A percentile compares a stretch with the other conserved stretches of the same genome.
These are phyloP conservation scores for Sclerotinia nivalis DNA, from an alignment of 2,329 filamentous ascomycete genomes.

Conservation along the genomic window DNA sequence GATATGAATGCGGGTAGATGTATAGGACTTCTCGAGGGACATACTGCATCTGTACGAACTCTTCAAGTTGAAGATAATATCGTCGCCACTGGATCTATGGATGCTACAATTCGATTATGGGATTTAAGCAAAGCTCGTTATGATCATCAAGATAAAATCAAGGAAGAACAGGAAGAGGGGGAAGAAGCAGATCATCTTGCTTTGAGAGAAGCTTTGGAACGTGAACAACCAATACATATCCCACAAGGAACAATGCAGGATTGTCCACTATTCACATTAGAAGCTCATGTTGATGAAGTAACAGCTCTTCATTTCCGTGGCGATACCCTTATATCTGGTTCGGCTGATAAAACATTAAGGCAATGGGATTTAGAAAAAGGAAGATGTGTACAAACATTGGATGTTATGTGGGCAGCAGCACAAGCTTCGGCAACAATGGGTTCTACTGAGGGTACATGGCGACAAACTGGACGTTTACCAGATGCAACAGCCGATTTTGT, in stretches of 20 bases:
- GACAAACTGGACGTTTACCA: conserved; percentile 64
- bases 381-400: conserved; percentile 94
- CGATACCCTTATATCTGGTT: conserved; percentile 89
- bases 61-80: conserved; percentile 96
- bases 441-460: conserved; percentile 66
- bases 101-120: conserved; percentile 93
- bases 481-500: conserved; percentile 84
- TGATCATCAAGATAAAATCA: conserved; percentile 60
- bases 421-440: conserved; percentile 75
- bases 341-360: conserved; percentile 92
- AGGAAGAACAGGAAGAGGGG: conserved; percentile 57
- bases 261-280: conserved; percentile 83
- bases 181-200: conserved; percentile 67
- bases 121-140: conserved; percentile 89
- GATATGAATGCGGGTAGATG: conserved; percentile 92
- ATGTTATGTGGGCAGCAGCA: conserved; percentile 96
- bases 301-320: conserved; percentile 90
- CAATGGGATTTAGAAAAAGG: conserved; percentile 98
- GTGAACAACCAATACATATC: conserved; percentile 67
- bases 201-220: conserved; percentile 70
- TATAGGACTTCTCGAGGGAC: conserved; percentile 87
- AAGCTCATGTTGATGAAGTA: conserved; percentile 90
- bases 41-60: conserved; percentile 88
- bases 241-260: conserved; percentile 82
- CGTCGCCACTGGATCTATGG: conserved; percentile 89